Conservation (phyloP, 345 rosid genomes). For the Euphorbia pulcherrima region DNA sequence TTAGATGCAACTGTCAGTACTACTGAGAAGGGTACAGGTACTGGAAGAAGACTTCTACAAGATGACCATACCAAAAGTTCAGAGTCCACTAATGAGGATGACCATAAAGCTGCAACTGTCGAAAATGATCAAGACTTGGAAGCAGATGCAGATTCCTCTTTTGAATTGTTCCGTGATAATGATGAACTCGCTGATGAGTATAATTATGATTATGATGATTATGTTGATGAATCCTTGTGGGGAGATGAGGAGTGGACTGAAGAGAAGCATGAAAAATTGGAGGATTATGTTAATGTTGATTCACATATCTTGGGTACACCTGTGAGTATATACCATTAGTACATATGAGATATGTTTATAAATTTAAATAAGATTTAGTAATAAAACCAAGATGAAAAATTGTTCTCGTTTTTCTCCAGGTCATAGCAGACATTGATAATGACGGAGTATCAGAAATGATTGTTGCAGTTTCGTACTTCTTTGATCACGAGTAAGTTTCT, state of each 20-base stretch:
- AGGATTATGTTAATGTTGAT: slow-evolving; percentile 88
- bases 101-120: slow-evolving; percentile 63
- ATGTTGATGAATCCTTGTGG: slow-evolving; percentile 85
- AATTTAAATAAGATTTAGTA: slow-evolving; percentile 13
- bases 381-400: slow-evolving; percentile 10
- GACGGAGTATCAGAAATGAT: slow-evolving; percentile 96
- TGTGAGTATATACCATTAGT: slow-evolving; percentile 48
- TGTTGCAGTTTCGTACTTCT: slow-evolving; percentile 91
- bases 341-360: slow-evolving; percentile 10
- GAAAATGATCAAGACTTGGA: slow-evolving; percentile 78
- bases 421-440: slow-evolving; percentile 94
- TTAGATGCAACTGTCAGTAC: slow-evolving; percentile 32
- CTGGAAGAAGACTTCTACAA: slow-evolving; percentile 77
- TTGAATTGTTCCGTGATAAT: slow-evolving; percentile 81
- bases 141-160: slow-evolving; percentile 87
- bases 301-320: slow-evolving; percentile 93
- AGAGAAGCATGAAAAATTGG: slow-evolving; percentile 70
- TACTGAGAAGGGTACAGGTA: slow-evolving; percentile 40
- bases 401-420: slow-evolving; percentile 45
- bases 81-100: slow-evolving; percentile 45
- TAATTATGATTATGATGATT: slow-evolving; percentile 87
- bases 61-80: slow-evolving; percentile 51
- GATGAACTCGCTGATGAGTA: slow-evolving; percentile 93
- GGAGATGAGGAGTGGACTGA: slow-evolving; percentile 97
- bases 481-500: slow-evolving; percentile 86